Conservation (phyloP, 2,329 filamentous ascomycete genomes). For the Sclerotinia spermophila region DNA sequence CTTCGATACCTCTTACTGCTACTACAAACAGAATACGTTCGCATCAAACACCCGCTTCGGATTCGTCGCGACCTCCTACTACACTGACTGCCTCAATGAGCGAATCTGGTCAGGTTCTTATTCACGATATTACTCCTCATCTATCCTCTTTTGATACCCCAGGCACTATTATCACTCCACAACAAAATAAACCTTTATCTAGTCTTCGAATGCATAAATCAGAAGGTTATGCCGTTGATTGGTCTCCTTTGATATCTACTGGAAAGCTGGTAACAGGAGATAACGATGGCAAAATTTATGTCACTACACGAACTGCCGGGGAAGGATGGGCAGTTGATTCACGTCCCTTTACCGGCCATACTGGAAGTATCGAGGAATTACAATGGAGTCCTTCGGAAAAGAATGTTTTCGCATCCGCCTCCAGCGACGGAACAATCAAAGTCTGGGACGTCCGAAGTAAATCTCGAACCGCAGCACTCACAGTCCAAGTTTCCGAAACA, state of each 20-base stretch:
- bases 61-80: constrained; percentile 67
- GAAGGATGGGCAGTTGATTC: constrained; percentile 88
- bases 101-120: constrained; percentile 81
- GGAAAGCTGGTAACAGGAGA: constrained; percentile 91
- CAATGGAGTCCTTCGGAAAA: constrained; percentile 95
- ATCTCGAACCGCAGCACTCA: constrained; percentile 81
- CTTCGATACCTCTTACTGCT: constrained; percentile 77
- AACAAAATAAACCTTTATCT: constrained; percentile 82
- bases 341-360: constrained; percentile 78
- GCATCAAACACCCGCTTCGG: constrained; percentile 72
- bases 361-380: constrained; percentile 83
- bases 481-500: constrained; percentile 74
- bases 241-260: constrained; percentile 76
- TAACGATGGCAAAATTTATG: constrained; percentile 83
- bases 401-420: constrained; percentile 91
- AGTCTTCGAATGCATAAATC: constrained; percentile 88
- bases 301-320: constrained; percentile 79
- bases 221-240: constrained; percentile 96
- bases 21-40: constrained; percentile 92
- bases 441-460: constrained; percentile 95
- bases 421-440: constrained; percentile 89
- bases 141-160: constrained; percentile 86
- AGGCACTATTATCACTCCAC: constrained; percentile 71
- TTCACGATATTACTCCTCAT: constrained; percentile 92
- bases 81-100: constrained; percentile 91